Percentiles rank a stretch among this genome's conserved stretches.
Conservation (phyloP, 148 eudicot genomes). For the Camellia sinensis region DNA sequence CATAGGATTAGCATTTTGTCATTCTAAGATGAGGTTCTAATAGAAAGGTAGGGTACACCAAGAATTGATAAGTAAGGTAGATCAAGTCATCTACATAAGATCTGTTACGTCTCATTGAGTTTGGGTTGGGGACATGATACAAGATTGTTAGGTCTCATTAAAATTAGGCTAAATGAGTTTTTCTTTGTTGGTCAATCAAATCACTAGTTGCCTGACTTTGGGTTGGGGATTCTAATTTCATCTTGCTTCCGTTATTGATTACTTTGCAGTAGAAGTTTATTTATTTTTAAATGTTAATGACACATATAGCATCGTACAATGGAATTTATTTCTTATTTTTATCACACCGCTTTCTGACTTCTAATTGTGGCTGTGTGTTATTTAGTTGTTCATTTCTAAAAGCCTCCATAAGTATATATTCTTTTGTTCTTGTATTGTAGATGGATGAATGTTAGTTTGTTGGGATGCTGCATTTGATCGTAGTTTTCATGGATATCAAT, state of each 20-base stretch:
- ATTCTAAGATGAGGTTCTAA: too few relatives aligned
- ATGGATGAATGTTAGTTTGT: slow-evolving; percentile 67
- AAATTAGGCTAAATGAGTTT: slow-evolving; percentile 13
- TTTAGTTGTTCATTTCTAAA: slow-evolving; percentile 15
- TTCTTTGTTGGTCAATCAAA: slow-evolving; percentile 55
- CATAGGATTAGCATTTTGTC: too few relatives aligned
- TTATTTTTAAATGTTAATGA: neutral
- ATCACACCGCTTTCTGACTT: neutral
- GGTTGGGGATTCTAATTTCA: slow-evolving; percentile 35
- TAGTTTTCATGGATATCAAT: slow-evolving; percentile 40
- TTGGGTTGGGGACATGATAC: too few relatives aligned
- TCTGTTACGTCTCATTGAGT: too few relatives aligned
- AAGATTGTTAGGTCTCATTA: too few relatives aligned
- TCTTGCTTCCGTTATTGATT: slow-evolving; percentile 19
- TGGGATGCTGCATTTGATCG: slow-evolving; percentile 40
- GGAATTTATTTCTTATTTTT: neutral
- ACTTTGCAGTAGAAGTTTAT: slow-evolving; percentile 1
- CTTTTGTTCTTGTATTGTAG: slow-evolving; percentile 49
- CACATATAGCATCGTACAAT: neutral
- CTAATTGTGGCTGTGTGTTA: neutral
- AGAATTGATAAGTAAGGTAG: too few relatives aligned
- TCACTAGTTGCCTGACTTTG: slow-evolving; percentile 40
- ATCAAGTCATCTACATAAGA: too few relatives aligned
- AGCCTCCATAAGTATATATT: slow-evolving; percentile 23
- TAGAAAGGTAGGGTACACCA: too few relatives aligned